Evolutionary conservation across 2,329 filamentous ascomycete species (phyloP).

Genomic region (Aspergillus latus): DNA sequence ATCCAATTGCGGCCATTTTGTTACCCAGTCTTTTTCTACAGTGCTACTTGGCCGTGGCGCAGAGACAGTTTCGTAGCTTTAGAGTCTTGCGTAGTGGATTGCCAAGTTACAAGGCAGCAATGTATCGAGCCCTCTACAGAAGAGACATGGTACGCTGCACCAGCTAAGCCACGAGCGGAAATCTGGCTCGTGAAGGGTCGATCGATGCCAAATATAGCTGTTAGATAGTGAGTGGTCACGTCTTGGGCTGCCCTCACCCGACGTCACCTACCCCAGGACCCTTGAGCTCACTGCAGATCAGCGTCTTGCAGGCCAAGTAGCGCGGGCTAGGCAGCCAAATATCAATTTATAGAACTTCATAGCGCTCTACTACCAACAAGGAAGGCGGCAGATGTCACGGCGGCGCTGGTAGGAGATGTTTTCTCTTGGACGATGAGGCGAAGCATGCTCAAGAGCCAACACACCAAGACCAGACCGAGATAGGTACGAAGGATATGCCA

Average conservation of each 20-base stretch:
- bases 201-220: not conserved
- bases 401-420: not conserved
- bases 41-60: conserved; percentile 2
- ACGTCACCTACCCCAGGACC: conserved; percentile 1
- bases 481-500: not conserved
- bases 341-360: conserved; percentile 7
- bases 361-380: not conserved
- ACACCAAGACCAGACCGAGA: not conserved
- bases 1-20: not conserved
- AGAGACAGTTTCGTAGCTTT: not conserved
- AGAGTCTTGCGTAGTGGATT: not conserved
- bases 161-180: conserved; percentile 2
- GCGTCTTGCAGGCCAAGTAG: not conserved
- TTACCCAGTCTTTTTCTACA: not conserved
- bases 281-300: not conserved
- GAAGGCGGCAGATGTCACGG: not conserved
- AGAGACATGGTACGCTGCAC: not conserved
- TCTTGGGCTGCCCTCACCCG: not conserved
- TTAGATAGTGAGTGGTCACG: not conserved
- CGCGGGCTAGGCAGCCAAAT: not conserved
- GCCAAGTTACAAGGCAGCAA: conserved; percentile 3
- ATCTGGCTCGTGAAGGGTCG: not conserved
- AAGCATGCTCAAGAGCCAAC: not conserved
- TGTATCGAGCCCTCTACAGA: not conserved
- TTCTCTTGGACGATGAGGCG: not conserved